Conservation (phyloP, 805 yeast species). For the Zygotorulaspora danielsina region DNA sequence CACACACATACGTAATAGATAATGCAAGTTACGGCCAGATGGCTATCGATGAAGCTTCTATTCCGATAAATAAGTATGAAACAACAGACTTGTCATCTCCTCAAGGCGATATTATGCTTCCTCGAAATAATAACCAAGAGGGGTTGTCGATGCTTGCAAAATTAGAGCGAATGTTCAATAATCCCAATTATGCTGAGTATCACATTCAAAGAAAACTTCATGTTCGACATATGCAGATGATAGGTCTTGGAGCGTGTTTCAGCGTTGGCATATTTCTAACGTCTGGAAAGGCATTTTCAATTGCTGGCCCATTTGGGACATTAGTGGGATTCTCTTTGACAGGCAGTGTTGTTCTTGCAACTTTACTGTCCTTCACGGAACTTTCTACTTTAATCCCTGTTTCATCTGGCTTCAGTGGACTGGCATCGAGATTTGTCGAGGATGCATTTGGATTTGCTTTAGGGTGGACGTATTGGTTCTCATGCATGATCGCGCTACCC, state of each 20-base stretch:
- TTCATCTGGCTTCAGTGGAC: constrained; percentile 58
- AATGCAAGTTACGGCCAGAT: constrained; percentile 22
- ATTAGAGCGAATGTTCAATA: constrained; percentile 2
- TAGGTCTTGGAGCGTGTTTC: constrained; percentile 62
- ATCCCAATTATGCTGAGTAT: constrained; percentile 20
- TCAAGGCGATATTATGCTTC: not conserved
- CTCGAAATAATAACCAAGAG: not conserved
- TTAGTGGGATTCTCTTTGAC: constrained; percentile 58
- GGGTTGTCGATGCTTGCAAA: not conserved
- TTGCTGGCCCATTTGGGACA: constrained; percentile 53
- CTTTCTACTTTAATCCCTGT: constrained; percentile 59
- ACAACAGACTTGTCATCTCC: constrained; percentile 1
- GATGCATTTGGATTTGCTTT: constrained; percentile 65
- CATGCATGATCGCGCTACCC: constrained; percentile 54
- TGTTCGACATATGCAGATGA: constrained; percentile 56
- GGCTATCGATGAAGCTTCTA: constrained; percentile 19
- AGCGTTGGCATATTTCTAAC: constrained; percentile 64
- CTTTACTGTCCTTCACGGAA: constrained; percentile 60
- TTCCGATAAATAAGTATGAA: constrained; percentile 4
- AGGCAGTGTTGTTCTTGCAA: constrained; percentile 61
- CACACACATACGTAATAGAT: constrained; percentile 22
- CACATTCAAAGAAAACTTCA: constrained; percentile 47
- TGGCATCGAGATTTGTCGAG: constrained; percentile 60
- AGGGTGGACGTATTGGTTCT: constrained; percentile 59
- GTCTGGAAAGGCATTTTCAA: constrained; percentile 50